phyloP scores from a whole-genome alignment of 352 stramenopile genomes.

The Phytopythium vexans region DNA sequence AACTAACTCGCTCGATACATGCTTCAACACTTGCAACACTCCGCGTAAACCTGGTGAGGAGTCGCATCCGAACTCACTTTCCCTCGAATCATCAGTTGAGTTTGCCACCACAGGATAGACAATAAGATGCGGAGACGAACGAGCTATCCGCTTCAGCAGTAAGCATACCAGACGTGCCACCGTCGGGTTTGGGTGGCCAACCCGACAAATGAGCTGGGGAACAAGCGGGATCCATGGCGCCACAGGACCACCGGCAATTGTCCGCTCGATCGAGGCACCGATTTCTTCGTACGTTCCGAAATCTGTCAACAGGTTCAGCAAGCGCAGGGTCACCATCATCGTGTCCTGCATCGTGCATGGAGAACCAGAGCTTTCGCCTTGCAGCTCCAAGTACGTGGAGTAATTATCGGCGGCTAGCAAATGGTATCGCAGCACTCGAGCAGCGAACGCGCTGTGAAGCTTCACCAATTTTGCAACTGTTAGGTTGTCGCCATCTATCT shows the following conservation, averaged over 20 bases:
- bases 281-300: conserved; percentile 54
- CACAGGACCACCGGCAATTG: conserved; percentile 48
- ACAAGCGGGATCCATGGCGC: conserved; percentile 62
- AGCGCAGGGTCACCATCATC: conserved; percentile 50
- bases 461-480: conserved; percentile 24
- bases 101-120: conserved; percentile 79
- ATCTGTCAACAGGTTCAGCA: conserved; percentile 63
- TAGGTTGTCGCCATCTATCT: conserved; percentile 3
- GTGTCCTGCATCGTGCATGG: conserved; percentile 20
- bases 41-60: conserved; percentile 23
- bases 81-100: conserved; percentile 18
- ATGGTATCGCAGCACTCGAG: conserved; percentile 32
- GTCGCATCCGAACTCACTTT: conserved; percentile 3
- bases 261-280: conserved; percentile 30
- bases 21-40: conserved; percentile 41
- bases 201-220: conserved; percentile 68
- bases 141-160: conserved; percentile 65
- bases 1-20: conserved; percentile 36
- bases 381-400: conserved; percentile 26
- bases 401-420: conserved; percentile 40
- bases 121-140: conserved; percentile 55
- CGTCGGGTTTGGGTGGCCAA: conserved; percentile 43
- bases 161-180: conserved; percentile 52
- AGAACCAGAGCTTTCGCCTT: conserved; percentile 5
- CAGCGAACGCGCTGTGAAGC: conserved; percentile 32